Conservation (phyloP, 192 early-diverging fungal species). For the Thoreauomyces humboldtii region DNA sequence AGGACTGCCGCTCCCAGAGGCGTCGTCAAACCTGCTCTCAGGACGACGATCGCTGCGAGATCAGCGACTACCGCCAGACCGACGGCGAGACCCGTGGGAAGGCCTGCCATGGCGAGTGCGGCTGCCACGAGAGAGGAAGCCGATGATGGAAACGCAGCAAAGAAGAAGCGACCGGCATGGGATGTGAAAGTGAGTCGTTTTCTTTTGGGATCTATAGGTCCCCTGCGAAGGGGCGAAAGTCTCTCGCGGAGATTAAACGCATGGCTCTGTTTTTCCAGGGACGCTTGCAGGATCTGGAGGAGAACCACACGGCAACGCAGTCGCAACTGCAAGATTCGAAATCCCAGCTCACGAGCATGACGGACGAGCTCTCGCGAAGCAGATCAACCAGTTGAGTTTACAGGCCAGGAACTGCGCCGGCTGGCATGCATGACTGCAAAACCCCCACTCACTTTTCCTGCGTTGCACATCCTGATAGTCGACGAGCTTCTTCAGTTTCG, state of each 20-base stretch:
- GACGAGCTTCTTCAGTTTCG: constrained; percentile 52
- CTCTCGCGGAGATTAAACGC: too few relatives aligned
- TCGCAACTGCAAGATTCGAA: constrained; percentile 30
- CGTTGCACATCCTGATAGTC: too few relatives aligned
- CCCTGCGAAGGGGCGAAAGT: neutral
- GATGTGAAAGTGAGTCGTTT: constrained; percentile 65
- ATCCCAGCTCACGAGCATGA: constrained; percentile 27
- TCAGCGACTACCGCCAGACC: neutral
- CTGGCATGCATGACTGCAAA: constrained; percentile 20
- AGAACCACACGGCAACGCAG: constrained; percentile 48
- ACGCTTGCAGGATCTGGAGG: constrained; percentile 78
- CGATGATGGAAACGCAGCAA: constrained; percentile 28
- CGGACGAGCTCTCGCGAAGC: constrained; percentile 34
- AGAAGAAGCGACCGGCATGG: constrained; percentile 70
- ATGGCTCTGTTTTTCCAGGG: constrained; percentile 47
- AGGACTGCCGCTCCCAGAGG: neutral
- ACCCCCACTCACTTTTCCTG: constrained; percentile 31
- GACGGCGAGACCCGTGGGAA: neutral
- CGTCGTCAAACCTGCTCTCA: neutral
- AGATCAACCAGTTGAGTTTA: too few relatives aligned
- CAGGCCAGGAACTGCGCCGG: constrained; percentile 33
- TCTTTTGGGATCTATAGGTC: too few relatives aligned
- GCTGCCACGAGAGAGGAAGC: neutral
- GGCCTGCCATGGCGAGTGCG: constrained; percentile 8
- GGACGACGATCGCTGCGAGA: neutral